These are phyloP conservation scores for Acanthamoeba healyi DNA, from an alignment of 208 protist genomes.

Conservation along the genomic window DNA sequence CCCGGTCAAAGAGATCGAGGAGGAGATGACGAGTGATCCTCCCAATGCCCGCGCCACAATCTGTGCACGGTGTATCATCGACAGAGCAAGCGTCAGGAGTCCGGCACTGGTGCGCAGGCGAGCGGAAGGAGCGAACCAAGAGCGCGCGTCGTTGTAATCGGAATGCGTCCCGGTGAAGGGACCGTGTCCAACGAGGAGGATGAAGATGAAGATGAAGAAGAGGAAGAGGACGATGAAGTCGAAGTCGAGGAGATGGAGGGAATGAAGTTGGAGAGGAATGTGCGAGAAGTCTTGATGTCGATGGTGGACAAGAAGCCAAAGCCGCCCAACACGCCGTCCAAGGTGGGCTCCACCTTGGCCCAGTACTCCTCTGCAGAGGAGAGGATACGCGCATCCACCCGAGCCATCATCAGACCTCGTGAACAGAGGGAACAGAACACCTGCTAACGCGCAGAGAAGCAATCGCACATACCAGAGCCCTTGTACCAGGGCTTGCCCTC, in stretches of 20 bases:
- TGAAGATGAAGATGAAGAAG: background rate
- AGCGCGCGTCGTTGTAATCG: conserved; percentile 7
- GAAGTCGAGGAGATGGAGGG: background rate
- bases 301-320: conserved; percentile 62
- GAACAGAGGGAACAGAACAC: too few relatives aligned
- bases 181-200: background rate
- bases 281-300: conserved; percentile 54
- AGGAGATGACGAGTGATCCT: conserved; percentile 81
- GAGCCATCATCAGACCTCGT: too few relatives aligned
- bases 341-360: conserved; percentile 33
- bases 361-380: conserved; percentile 58
- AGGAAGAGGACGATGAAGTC: background rate
- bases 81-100: too few relatives aligned
- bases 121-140: conserved; percentile 2
- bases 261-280: conserved; percentile 55
- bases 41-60: conserved; percentile 88
- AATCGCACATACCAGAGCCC: background rate
- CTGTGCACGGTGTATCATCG: conserved; percentile 5
- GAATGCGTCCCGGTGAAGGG: background rate
- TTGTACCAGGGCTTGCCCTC: conserved; percentile 37
- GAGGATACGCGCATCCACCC: too few relatives aligned
- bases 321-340: conserved; percentile 63
- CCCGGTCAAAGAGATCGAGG: conserved; percentile 78
- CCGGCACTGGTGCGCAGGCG: too few relatives aligned
- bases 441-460: too few relatives aligned